Percentiles rank a stretch among this genome's conserved stretches.
phyloP scores from a whole-genome alignment of 2,329 filamentous ascomycete genomes.

The Ophiocordyceps camponoti-floridani region DNA sequence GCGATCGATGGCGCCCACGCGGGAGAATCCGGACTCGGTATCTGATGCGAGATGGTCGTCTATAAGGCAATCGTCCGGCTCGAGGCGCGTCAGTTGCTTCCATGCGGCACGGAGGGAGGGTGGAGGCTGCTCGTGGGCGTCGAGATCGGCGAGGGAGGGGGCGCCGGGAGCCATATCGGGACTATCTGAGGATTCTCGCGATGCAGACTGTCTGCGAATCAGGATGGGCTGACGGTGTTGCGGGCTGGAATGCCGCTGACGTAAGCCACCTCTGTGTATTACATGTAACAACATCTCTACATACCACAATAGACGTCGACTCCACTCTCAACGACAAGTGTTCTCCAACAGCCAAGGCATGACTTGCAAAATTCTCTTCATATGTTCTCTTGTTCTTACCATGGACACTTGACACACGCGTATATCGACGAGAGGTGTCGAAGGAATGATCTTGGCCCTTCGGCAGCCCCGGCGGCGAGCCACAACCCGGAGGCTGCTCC shows the following conservation, averaged over 20 bases:
- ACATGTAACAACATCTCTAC: no score
- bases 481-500: neutral
- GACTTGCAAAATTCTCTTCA: no score
- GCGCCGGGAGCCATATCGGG: slow-evolving; percentile 8
- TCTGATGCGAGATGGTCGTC: slow-evolving; percentile 28
- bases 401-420: no score
- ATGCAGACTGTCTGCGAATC: no score
- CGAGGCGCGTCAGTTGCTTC: slow-evolving; percentile 53
- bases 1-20: slow-evolving; percentile 23
- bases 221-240: no score
- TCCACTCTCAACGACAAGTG: neutral
- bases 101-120: slow-evolving; percentile 50
- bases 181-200: no score
- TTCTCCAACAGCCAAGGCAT: neutral
- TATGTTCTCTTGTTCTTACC: no score
- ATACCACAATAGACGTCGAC: neutral
- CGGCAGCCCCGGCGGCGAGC: neutral
- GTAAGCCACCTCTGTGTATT: no score
- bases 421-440: no score
- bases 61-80: slow-evolving; percentile 32
- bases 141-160: slow-evolving; percentile 28
- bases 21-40: slow-evolving; percentile 24
- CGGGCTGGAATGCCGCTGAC: no score
- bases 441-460: neutral
- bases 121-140: slow-evolving; percentile 66